Evolutionary conservation across 495 filamentous ascomycete species (phyloP).

Genomic region (Penicillium taxi): DNA sequence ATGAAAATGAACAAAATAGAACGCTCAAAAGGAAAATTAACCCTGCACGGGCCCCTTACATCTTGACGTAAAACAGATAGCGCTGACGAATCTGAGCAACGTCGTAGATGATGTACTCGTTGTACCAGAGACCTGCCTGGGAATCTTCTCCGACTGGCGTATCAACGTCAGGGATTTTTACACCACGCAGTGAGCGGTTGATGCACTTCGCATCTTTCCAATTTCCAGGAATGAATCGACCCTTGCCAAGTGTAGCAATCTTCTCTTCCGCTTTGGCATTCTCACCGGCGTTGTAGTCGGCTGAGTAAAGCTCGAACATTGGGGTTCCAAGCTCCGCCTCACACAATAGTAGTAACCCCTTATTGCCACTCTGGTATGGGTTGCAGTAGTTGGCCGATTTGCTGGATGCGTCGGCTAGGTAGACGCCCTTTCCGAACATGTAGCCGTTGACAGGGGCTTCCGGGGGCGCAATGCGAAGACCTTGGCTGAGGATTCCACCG

Average conservation of each 20-base stretch:
- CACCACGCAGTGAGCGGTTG: constrained; percentile 52
- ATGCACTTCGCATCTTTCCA: constrained; percentile 74
- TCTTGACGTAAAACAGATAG: constrained; percentile 62
- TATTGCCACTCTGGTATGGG: constrained; percentile 44
- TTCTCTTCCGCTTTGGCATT: constrained; percentile 51
- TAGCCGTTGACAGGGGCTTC: constrained; percentile 73
- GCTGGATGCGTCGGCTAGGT: constrained; percentile 73
- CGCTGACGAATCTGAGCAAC: constrained; percentile 67
- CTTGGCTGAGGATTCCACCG: constrained; percentile 74
- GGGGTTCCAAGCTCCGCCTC: constrained; percentile 72
- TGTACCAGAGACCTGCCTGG: constrained; percentile 7
- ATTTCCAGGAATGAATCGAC: constrained; percentile 46
- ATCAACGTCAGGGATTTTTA: constrained; percentile 47
- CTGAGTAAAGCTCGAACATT: constrained; percentile 47
- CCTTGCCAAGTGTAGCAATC: constrained; percentile 61
- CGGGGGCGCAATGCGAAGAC: constrained; percentile 77
- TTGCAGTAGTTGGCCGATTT: constrained; percentile 76
- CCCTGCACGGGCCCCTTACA: constrained; percentile 18
- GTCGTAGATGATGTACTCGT: constrained; percentile 71
- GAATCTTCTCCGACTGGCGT: neutral
- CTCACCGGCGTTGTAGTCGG: constrained; percentile 54
- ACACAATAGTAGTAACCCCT: constrained; percentile 63
- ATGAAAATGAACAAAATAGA: neutral
- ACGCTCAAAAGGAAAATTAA: neutral
- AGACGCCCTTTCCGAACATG: constrained; percentile 85